A percentile compares a stretch with the other conserved stretches of the same genome.
Evolutionary conservation across 345 rosid species (phyloP).

Genomic region (Raphanus raphanistrum): DNA sequence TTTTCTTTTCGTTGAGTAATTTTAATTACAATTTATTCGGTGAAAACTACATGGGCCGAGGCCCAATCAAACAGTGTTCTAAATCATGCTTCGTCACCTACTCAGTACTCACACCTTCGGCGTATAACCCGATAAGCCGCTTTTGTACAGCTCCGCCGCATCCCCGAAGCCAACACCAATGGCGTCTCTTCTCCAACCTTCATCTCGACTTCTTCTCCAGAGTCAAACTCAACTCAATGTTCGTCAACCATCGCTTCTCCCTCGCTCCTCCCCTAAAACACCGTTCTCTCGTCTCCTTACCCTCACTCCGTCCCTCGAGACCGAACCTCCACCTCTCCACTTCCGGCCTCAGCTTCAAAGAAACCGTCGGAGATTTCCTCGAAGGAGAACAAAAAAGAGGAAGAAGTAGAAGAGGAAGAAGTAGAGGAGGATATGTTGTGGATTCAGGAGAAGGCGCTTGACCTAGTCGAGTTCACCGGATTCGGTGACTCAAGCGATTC

Average conservation of each 20-base stretch:
- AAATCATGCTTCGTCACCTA: neutral
- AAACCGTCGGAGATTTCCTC: slow-evolving; percentile 22
- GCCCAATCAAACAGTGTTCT: neutral
- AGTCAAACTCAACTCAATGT: slow-evolving; percentile 29
- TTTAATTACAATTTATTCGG: too few species aligned
- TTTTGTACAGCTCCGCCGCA: slow-evolving; percentile 36
- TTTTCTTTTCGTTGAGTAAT: too few species aligned
- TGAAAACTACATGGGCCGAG: too few species aligned
- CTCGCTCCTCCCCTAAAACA: slow-evolving; percentile 23
- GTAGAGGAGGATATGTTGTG: slow-evolving; percentile 88
- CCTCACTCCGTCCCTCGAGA: slow-evolving; percentile 20
- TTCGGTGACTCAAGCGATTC: slow-evolving; percentile 90
- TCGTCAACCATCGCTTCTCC: slow-evolving; percentile 22
- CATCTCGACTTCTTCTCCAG: slow-evolving; percentile 35
- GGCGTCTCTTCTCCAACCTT: slow-evolving; percentile 41
- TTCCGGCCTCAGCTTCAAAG: slow-evolving; percentile 40
- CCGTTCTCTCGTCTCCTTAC: slow-evolving; percentile 29
- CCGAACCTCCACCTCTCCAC: slow-evolving; percentile 16
- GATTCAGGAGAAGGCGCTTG: slow-evolving; percentile 94
- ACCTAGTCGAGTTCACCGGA: slow-evolving; percentile 92
- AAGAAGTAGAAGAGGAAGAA: slow-evolving; percentile 55
- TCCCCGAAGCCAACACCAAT: slow-evolving; percentile 31
- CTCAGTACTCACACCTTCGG: neutral
- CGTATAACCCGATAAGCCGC: slow-evolving; percentile 18
- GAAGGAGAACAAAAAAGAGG: slow-evolving; percentile 37